phyloP scores from a whole-genome alignment of 257 asterid species.

The Przewalskia tangutica region DNA sequence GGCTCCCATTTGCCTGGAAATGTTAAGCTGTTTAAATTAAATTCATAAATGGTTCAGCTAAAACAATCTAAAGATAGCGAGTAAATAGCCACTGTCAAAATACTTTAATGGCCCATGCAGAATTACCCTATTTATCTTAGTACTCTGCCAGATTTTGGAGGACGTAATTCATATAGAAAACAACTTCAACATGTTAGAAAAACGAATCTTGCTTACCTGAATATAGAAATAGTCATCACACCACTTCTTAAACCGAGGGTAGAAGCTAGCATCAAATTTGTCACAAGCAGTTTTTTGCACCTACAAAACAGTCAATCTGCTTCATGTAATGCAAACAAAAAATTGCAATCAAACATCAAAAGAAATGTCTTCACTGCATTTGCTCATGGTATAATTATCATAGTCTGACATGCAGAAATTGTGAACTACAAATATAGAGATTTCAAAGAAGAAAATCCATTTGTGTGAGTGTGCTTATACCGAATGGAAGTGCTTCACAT shows the following conservation, averaged over 20 bases:
- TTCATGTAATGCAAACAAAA: not conserved
- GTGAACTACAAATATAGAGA: not conserved
- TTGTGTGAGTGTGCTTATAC: constrained; percentile 24
- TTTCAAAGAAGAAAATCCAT: not conserved
- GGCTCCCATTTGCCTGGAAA: not conserved
- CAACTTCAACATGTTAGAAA: not conserved
- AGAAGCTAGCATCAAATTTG: constrained; percentile 72
- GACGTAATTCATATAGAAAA: no score
- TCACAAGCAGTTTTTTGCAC: constrained; percentile 85
- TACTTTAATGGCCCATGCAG: not conserved
- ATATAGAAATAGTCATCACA: constrained; percentile 95
- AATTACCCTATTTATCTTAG: not conserved
- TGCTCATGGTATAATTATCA: not conserved
- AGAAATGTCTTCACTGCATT: not conserved
- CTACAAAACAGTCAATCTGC: constrained; percentile 28
- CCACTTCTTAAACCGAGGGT: constrained; percentile 95
- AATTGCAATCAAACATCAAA: not conserved
- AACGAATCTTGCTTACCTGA: constrained; percentile 38
- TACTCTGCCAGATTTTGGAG: not conserved
- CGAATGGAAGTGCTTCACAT: constrained; percentile 88
- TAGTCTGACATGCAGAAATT: not conserved
- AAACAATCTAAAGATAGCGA: not conserved
- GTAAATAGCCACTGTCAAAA: not conserved
- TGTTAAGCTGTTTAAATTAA: not conserved
- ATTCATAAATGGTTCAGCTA: not conserved